Evolutionary conservation across 306 rosid species (phyloP), one percentile per base, ranked within the genome.

Genomic region (Comarum palustre): DNA sequence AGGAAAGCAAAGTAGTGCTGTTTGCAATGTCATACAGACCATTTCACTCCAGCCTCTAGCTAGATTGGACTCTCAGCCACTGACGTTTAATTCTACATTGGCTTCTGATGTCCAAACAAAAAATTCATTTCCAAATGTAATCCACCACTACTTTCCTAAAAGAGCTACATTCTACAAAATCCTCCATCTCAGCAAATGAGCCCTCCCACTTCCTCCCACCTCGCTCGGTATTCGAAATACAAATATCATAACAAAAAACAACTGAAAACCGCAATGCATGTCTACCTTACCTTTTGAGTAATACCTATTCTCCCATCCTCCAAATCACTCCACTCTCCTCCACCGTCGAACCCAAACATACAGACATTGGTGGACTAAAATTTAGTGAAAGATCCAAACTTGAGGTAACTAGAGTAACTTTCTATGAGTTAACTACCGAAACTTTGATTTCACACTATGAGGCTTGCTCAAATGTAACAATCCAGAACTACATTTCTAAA

Each of bases 171-270:
- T 50, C 22, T 24, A 15, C 74, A 61, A 10, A 14, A 15, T 29
- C 36, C 32, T 27, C 41, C 47, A 70, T 70, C 63, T 15, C 27
- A 32, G 34, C 10, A 52, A 15, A 14, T 2, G 9, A 36, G 39
- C 46, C 43, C 58, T 68, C 42, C 31, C 29, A 68, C 60, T 29
- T 31, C 34, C 60, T 27, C 19, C 73, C 75, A 38, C 73, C 32
- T 24, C 8, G 11, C 12, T 71, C 12, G 4, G 45, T 36, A 9
- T 22, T 0, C 41, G 1, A 55, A 55, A 39, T 13, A 2, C 6
- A 36, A 48, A 34, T 20, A 20, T n/a, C 9, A 1, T 14, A 55
- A 39, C 6, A 38, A 54, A 39, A 12, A 22, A 54, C 4, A 6
- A 11, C 25, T 54, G 16, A 54, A 52, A 70, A 22, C 22, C 42